phyloP scores from a whole-genome alignment of 495 filamentous ascomycete species.

The Pyronema omphalodes region DNA sequence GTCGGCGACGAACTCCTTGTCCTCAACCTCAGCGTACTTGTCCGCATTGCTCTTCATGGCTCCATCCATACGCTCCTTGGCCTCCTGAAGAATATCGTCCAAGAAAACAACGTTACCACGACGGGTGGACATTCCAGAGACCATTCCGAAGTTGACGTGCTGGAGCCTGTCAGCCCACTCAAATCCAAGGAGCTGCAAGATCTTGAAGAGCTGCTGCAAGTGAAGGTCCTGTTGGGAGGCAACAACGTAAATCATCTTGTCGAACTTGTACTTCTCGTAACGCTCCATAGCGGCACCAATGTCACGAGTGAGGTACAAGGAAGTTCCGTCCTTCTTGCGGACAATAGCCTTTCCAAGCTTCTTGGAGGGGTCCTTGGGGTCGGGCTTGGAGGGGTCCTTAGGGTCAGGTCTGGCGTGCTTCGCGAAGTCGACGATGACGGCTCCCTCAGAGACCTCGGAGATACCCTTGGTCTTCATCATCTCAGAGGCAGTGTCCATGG shows the following conservation, averaged over 20 bases:
- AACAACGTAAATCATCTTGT: slow-evolving; percentile 53
- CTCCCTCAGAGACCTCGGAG: slow-evolving; percentile 68
- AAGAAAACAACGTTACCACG: slow-evolving; percentile 39
- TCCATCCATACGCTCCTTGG: slow-evolving; percentile 46
- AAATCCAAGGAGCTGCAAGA: slow-evolving; percentile 40
- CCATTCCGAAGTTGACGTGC: slow-evolving; percentile 46
- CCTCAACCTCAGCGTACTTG: slow-evolving; percentile 41
- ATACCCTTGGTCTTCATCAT: slow-evolving; percentile 54
- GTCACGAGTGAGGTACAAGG: slow-evolving; percentile 47
- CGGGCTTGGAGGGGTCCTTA: too few relatives aligned
- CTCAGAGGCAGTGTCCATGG: slow-evolving; percentile 50
- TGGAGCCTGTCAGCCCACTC: slow-evolving; percentile 39
- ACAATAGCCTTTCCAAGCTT: slow-evolving; percentile 38
- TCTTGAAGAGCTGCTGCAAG: slow-evolving; percentile 46
- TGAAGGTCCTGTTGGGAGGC: slow-evolving; percentile 43
- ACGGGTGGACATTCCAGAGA: slow-evolving; percentile 44
- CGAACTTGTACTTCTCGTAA: slow-evolving; percentile 43
- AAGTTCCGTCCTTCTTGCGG: slow-evolving; percentile 42
- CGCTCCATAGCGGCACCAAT: slow-evolving; percentile 43
- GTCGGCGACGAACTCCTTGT: slow-evolving; percentile 37
- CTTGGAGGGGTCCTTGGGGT: slow-evolving; percentile 28
- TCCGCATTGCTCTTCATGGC: slow-evolving; percentile 42
- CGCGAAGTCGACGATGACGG: slow-evolving; percentile 70
- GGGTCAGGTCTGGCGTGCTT: slow-evolving; percentile 32
- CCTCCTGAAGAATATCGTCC: slow-evolving; percentile 43